phyloP scores from a whole-genome alignment of 257 asterid genomes.

The Salvia hispanica region DNA sequence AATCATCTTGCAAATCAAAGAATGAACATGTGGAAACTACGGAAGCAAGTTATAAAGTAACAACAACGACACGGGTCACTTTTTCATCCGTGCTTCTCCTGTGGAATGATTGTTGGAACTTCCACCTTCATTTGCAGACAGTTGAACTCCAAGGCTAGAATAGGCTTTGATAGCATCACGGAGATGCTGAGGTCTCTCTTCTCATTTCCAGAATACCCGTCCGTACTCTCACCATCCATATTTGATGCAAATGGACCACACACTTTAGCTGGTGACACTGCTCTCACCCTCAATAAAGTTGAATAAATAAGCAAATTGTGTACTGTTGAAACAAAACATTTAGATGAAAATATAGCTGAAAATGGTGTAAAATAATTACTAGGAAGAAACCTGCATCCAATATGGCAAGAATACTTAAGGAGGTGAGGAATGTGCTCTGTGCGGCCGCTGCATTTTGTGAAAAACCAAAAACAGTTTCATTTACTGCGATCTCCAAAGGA shows the following conservation, averaged over 20 bases:
- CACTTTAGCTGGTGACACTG: conserved; percentile 65
- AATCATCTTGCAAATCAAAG: conserved; percentile 13
- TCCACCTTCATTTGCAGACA: conserved; percentile 80
- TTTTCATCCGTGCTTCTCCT: conserved; percentile 14
- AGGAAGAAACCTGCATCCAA: conserved; percentile 76
- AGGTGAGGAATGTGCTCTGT: conserved; percentile 77
- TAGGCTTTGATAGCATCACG: conserved; percentile 81
- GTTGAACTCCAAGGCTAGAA: conserved; percentile 73
- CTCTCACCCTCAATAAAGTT: conserved; percentile 55
- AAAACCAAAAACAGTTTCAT: conserved; percentile 8
- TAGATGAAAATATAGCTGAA: background rate
- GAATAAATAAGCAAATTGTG: background rate
- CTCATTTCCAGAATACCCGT: too few species aligned
- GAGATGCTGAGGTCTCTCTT: conserved; percentile 64
- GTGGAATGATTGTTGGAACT: conserved; percentile 61
- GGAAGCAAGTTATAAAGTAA: background rate
- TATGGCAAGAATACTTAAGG: conserved; percentile 91
- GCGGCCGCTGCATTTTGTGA: conserved; percentile 66
- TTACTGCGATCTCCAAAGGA: background rate
- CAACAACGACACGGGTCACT: background rate
- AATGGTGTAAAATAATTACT: background rate
- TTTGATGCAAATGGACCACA: conserved; percentile 39
- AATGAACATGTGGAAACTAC: conserved; percentile 2
- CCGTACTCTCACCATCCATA: conserved; percentile 24
- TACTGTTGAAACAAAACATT: background rate